Percentiles rank a stretch among this genome's conserved stretches.
Evolutionary conservation across 352 stramenopile species (phyloP).

Genomic region (Phytopythium oedochilum): DNA sequence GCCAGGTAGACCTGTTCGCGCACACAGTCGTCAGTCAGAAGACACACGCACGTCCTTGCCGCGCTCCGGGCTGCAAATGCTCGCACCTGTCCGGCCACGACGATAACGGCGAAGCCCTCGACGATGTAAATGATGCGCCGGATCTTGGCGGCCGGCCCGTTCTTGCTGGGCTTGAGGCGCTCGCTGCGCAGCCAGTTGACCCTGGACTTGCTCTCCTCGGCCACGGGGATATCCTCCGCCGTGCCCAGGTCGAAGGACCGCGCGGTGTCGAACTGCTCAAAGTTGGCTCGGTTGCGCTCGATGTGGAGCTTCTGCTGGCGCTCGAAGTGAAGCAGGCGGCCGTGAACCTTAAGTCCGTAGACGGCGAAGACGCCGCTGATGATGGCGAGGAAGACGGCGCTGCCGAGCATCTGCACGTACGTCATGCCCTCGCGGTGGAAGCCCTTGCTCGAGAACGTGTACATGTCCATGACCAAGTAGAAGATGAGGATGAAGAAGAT

Average conservation of each 20-base stretch:
- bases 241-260: constrained; percentile 19
- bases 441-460: constrained; percentile 23
- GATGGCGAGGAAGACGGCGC: constrained; percentile 14
- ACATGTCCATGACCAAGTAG: constrained; percentile 21
- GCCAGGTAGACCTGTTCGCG: constrained; percentile 26
- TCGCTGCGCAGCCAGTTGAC: neutral
- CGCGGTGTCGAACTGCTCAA: constrained; percentile 4
- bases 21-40: neutral
- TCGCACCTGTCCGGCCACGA: constrained; percentile 21
- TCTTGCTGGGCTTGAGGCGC: neutral
- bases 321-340: constrained; percentile 19
- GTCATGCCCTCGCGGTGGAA: constrained; percentile 17
- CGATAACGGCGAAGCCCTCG: constrained; percentile 12
- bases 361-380: constrained; percentile 20
- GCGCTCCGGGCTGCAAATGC: neutral
- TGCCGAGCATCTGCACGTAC: constrained; percentile 15
- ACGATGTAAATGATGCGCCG: constrained; percentile 18
- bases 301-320: constrained; percentile 9
- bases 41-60: no score
- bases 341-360: constrained; percentile 20
- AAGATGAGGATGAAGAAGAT: constrained; percentile 20
- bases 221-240: constrained; percentile 15
- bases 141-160: constrained; percentile 15
- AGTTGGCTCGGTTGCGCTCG: constrained; percentile 7
- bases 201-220: constrained; percentile 7